These are phyloP conservation scores for Amauroascus niger DNA, from an alignment of 2,329 filamentous ascomycete genomes.

Conservation along the genomic window DNA sequence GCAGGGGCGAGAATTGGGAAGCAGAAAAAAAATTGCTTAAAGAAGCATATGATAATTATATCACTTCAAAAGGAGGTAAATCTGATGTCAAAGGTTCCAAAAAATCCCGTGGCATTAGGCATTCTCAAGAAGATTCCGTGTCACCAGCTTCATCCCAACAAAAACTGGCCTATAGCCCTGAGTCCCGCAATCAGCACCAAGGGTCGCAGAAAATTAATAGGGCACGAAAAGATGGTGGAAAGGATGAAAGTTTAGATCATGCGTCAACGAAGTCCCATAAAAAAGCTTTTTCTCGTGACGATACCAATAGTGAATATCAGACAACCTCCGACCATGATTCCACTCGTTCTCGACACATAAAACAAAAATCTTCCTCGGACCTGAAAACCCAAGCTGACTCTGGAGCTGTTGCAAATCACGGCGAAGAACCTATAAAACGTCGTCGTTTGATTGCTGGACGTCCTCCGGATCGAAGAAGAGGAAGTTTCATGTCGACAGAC, in stretches of 20 bases:
- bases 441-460: constrained; percentile 35
- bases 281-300: constrained; percentile 22
- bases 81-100: constrained; percentile 31
- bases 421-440: constrained; percentile 32
- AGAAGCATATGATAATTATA: constrained; percentile 42
- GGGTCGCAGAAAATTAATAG: constrained; percentile 18
- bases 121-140: constrained; percentile 29
- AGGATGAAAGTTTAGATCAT: constrained; percentile 20
- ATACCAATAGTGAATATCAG: constrained; percentile 18
- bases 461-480: constrained; percentile 29
- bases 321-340: constrained; percentile 29
- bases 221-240: constrained; percentile 19
- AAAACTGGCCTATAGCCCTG: constrained; percentile 28
- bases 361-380: constrained; percentile 22
- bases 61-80: constrained; percentile 26
- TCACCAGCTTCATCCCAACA: constrained; percentile 30
- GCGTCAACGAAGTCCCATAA: constrained; percentile 22
- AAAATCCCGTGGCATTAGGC: constrained; percentile 31
- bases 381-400: constrained; percentile 18
- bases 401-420: constrained; percentile 26
- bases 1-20: constrained; percentile 80
- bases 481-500: constrained; percentile 34
- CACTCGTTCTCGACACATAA: constrained; percentile 20
- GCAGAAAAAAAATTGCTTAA: constrained; percentile 76
- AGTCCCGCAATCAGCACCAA: constrained; percentile 20